Base-by-base conservation (phyloP, 1,139 yeast genomes). In the Wickerhamomyces sp. region DNA sequence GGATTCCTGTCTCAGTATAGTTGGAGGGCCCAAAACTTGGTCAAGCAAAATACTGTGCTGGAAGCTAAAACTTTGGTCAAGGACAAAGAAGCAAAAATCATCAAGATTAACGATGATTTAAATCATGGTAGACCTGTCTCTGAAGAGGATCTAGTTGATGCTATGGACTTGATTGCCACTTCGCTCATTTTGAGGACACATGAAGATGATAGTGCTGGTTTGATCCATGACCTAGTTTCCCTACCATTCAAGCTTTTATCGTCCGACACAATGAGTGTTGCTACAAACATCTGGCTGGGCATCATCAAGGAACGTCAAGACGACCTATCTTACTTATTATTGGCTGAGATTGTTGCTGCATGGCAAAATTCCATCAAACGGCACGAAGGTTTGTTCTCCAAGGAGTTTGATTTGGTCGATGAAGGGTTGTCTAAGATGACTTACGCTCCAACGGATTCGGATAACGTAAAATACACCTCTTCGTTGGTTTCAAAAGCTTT, bases 341-440 rank as follows among this genome's bases (percentile, higher is more conserved):
- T 89, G 21, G 69, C 86, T 6, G 94, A 85, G 44, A 75, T 93
- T 28, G 57, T 59, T n/a, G 54, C 52, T 16, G 53, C 54, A 41
- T 86, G 94, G 86, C 88, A 86, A 55, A 61, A 64, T 29, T 72
- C 89, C 1, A 75, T 87, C 31, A 69, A 70, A 28, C 62, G 68
- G 26, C 62, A 65, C 14, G 65, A 65, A 32, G 97, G 97, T 2
- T 59, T 91, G 10, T 91, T 74, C 54, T 74, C 81, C 8, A 68
- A 65, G n/a, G 54, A 61, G 5, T 61, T 65, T 46, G 95, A 88
- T 55, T 57, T 77, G n/a, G 53, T 52, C 1, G 67, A 68, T 33
- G 82, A 94, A 7, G 87, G 81, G 39, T 82, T 68, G 52, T 64
- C 72, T 44, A 70, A 68, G 40, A 91, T 91, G 98, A 95, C 86